A percentile compares a stretch with the other conserved stretches of the same genome.
Evolutionary conservation across 805 yeast genomes (phyloP).

Genomic region (Kodamaea hsintzibuensis): DNA sequence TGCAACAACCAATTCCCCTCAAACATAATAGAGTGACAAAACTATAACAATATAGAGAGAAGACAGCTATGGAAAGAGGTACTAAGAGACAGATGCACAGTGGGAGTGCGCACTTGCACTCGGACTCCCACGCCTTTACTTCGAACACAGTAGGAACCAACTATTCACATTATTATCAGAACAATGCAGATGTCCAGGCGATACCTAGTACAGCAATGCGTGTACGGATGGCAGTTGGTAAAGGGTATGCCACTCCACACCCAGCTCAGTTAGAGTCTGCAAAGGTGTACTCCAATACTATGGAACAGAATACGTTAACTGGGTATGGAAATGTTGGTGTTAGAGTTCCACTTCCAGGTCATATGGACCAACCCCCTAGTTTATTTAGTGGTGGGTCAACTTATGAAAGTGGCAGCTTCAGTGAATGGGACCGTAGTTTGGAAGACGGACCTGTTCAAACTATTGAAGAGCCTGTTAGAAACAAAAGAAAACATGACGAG

Average conservation of each 20-base stretch:
- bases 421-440: constrained; percentile 39
- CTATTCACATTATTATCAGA: constrained; percentile 10
- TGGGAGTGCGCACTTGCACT: constrained; percentile 5
- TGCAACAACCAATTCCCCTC: neutral
- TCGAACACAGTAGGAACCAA: constrained; percentile 13
- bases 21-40: neutral
- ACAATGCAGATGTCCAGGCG: constrained; percentile 1
- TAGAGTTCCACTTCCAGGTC: constrained; percentile 45
- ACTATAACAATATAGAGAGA: neutral
- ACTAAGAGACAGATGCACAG: constrained; percentile 31
- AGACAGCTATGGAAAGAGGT: constrained; percentile 2
- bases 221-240: constrained; percentile 63
- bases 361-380: constrained; percentile 45
- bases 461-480: constrained; percentile 19
- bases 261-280: constrained; percentile 10
- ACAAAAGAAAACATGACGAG: constrained; percentile 32
- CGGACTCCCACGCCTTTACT: constrained; percentile 27
- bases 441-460: constrained; percentile 14
- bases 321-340: constrained; percentile 12
- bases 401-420: constrained; percentile 40
- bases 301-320: constrained; percentile 2
- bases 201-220: constrained; percentile 57
- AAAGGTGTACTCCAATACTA: constrained; percentile 11
- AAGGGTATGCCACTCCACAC: constrained; percentile 48
- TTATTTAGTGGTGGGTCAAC: constrained; percentile 47